phyloP scores from a whole-genome alignment of 1,284 basidiomycete genomes.

The Exsudoporus floridanus region DNA sequence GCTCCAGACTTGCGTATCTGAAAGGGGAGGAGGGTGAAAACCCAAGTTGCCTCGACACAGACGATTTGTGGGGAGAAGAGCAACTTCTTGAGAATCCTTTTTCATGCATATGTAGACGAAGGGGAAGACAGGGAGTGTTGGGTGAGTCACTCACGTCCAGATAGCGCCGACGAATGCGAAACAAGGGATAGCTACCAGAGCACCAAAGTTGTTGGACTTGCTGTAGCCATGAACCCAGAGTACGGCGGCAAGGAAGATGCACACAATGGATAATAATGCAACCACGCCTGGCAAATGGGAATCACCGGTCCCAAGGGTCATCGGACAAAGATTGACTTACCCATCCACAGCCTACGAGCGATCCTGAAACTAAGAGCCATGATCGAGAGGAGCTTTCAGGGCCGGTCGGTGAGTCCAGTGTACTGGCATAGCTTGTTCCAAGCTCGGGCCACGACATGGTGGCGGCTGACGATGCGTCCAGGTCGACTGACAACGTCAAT shows the following conservation, averaged over 20 bases:
- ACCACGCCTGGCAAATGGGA: conserved; percentile 23
- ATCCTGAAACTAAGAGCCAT: conserved; percentile 35
- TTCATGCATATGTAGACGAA: conserved; percentile 2
- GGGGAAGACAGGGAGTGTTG: not conserved
- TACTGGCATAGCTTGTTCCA: not conserved
- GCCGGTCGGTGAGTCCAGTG: not conserved
- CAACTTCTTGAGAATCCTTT: conserved; percentile 31
- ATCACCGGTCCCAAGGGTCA: not conserved
- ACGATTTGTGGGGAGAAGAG: conserved; percentile 42
- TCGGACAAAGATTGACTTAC: conserved; percentile 15
- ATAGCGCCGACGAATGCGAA: conserved; percentile 28
- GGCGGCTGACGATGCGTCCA: conserved; percentile 16
- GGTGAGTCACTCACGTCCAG: conserved; percentile 29
- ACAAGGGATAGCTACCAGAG: conserved; percentile 30
- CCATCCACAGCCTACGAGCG: conserved; percentile 34
- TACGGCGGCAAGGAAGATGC: conserved; percentile 29
- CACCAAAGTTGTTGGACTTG: conserved; percentile 32
- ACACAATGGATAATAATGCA: conserved; percentile 30
- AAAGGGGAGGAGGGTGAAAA: conserved; percentile 50
- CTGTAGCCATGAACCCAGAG: conserved; percentile 34
- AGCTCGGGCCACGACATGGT: conserved; percentile 1
- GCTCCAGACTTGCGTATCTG: conserved; percentile 41
- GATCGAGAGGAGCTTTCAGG: not conserved
- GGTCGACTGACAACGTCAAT: no score
- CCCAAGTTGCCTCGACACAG: conserved; percentile 42